These are phyloP conservation scores for Gilbertella persicaria DNA, from an alignment of 371 early-diverging fungal genomes.

Conservation along the genomic window DNA sequence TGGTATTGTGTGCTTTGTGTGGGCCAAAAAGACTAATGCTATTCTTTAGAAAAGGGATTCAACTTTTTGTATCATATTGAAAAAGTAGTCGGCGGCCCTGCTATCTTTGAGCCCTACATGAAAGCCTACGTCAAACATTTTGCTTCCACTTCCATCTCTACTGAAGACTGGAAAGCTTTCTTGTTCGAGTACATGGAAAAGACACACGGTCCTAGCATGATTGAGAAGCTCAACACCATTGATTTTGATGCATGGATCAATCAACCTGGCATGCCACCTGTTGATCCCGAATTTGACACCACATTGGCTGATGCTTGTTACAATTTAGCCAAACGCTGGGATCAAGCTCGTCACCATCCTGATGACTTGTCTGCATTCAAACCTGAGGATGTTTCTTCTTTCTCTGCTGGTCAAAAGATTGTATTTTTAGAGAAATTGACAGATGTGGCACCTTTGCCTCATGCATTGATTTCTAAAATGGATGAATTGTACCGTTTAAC, in stretches of 20 bases:
- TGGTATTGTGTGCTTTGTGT: no score
- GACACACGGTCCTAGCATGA: slow-evolving; percentile 64
- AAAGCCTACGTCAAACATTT: slow-evolving; percentile 83
- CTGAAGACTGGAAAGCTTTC: slow-evolving; percentile 84
- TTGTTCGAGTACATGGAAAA: slow-evolving; percentile 73
- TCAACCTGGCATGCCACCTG: slow-evolving; percentile 88
- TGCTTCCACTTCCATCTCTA: slow-evolving; percentile 85
- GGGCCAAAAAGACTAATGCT: background rate
- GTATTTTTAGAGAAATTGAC: slow-evolving; percentile 83
- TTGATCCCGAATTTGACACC: slow-evolving; percentile 80
- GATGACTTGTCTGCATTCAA: slow-evolving; percentile 56
- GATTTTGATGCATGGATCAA: slow-evolving; percentile 93
- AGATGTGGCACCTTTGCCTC: slow-evolving; percentile 65
- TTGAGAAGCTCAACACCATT: slow-evolving; percentile 67
- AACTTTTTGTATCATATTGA: slow-evolving; percentile 92
- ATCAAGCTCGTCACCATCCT: slow-evolving; percentile 48
- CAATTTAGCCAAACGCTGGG: slow-evolving; percentile 79
- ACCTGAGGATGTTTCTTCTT: slow-evolving; percentile 59
- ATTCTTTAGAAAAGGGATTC: slow-evolving; percentile 76
- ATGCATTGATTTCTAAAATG: slow-evolving; percentile 64
- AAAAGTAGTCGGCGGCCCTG: slow-evolving; percentile 81
- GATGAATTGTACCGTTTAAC: slow-evolving; percentile 78
- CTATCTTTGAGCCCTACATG: slow-evolving; percentile 83
- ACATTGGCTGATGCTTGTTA: slow-evolving; percentile 80
- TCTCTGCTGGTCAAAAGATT: slow-evolving; percentile 80